Base-by-base conservation (phyloP, 768 basidiomycete genomes). In the Trametes cinnabarina region DNA sequence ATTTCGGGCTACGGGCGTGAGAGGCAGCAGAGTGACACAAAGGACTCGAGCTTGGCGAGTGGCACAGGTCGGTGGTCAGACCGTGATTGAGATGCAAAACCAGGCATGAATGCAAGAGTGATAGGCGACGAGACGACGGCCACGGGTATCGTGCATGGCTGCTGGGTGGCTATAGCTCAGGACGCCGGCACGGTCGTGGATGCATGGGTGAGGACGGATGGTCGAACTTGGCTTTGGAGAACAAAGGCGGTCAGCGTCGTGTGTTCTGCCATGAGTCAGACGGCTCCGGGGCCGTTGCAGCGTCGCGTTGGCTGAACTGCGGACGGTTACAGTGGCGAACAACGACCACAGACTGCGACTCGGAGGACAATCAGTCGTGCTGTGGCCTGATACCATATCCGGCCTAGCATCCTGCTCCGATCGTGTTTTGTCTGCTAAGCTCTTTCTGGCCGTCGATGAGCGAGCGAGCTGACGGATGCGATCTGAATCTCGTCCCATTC, bases 311-410 rank as follows among this genome's bases (percentile, higher is more conserved):
- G 7, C 12, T 6, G 6, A 32, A 12, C 30, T 32, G 30, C 30
- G 30, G 30, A 32, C 7, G 30, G 30, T 32, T 6, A 7, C 2
- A 12, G 30, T 32, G 12, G 30, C 7, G 30, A 7, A 32, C 7
- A 12, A 12, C 30, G 12, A 12, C 30, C 15, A 39, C 5, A n/a
- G 11, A 0, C 10, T 10, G 37, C 37, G 37, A 39, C 9, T n/a
- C 37, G 14, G 17, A 5, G 10, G n/a, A 39, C 30, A 32, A 30
- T 43, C 48, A 37, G 32, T 42, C 34, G 12, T 26, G 41, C 39
- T 60, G 58, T 60, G 58, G 58, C 58, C 47, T 46, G 46, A 19
- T 53, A 15, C 58, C 58, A 40, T 42, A 53, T 47, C 34, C 30
- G 40, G 58, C 39, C 39, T 59, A 59, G 58, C 51, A 20, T 32